phyloP scores from a whole-genome alignment of 768 basidiomycete genomes.

The Boletus tomentosulus region DNA sequence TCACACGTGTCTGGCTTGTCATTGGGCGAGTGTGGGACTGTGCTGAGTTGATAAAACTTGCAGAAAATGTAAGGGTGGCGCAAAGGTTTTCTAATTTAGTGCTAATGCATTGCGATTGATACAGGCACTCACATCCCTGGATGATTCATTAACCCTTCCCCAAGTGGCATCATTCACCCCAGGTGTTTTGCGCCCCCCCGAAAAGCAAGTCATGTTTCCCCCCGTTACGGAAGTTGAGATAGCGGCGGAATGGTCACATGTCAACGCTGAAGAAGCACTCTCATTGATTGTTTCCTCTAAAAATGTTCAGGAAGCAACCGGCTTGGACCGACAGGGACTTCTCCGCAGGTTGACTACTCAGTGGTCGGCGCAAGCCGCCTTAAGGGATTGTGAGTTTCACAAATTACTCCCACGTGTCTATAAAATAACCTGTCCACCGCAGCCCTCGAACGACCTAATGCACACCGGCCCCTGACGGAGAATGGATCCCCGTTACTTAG shows the following conservation, averaged over 20 bases:
- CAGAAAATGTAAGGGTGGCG: conserved; percentile 48
- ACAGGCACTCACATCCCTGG: conserved; percentile 46
- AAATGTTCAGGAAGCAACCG: conserved; percentile 59
- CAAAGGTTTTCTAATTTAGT: conserved; percentile 13
- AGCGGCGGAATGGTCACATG: conserved; percentile 31
- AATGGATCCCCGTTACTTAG: conserved; percentile 71
- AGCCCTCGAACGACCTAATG: conserved; percentile 55
- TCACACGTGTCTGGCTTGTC: conserved; percentile 60
- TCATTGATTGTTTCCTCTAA: conserved; percentile 48
- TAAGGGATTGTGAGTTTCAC: conserved; percentile 64
- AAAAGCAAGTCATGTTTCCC: conserved; percentile 42
- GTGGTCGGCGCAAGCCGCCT: conserved; percentile 76
- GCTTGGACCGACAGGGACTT: conserved; percentile 55
- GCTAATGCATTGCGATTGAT: conserved; percentile 11
- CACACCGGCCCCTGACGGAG: conserved; percentile 62
- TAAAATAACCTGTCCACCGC: conserved; percentile 1
- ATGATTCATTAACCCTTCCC: conserved; percentile 37
- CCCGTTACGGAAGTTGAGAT: conserved; percentile 20
- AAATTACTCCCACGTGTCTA: conserved; percentile 9
- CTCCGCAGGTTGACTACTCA: conserved; percentile 47
- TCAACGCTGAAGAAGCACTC: conserved; percentile 55
- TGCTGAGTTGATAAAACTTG: conserved; percentile 46
- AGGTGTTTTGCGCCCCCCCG: conserved; percentile 42
- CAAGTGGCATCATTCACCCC: conserved; percentile 32
- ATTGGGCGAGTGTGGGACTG: conserved; percentile 73